A percentile compares a stretch with the other conserved stretches of the same genome.
Evolutionary conservation across 495 filamentous ascomycete species (phyloP).

Genomic region (Penicillium odoratum): DNA sequence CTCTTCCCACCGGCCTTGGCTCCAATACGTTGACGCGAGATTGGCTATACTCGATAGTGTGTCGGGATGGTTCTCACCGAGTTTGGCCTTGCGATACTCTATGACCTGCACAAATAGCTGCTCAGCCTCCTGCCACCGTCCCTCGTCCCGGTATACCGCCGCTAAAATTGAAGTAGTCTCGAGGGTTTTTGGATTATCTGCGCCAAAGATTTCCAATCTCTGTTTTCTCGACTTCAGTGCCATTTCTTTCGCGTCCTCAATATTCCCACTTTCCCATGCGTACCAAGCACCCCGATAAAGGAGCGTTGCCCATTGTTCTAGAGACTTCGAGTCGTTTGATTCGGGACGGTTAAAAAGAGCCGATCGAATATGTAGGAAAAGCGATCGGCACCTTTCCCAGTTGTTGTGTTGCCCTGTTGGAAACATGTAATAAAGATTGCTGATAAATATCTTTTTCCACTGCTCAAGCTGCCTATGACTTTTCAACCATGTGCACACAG

Average conservation of each 20-base stretch:
- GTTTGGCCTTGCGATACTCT: neutral
- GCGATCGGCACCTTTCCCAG: conserved; percentile 27
- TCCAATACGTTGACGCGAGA: neutral
- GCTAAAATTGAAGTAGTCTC: conserved; percentile 10
- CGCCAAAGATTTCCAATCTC: conserved; percentile 9
- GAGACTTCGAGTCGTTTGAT: conserved; percentile 8
- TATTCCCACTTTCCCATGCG: conserved; percentile 15
- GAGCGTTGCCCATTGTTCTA: conserved; percentile 21
- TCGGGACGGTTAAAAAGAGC: conserved; percentile 14
- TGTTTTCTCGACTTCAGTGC: conserved; percentile 13
- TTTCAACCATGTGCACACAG: conserved; percentile 23
- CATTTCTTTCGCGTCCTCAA: conserved; percentile 13
- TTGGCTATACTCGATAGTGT: neutral
- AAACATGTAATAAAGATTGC: conserved; percentile 34
- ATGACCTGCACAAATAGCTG: no score
- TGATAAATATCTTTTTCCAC: conserved; percentile 34
- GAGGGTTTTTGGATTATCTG: conserved; percentile 15
- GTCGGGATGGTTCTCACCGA: neutral
- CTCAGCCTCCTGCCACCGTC: neutral
- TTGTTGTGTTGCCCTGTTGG: conserved; percentile 38
- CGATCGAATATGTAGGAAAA: conserved; percentile 28
- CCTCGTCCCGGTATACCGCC: conserved; percentile 17
- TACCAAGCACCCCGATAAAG: conserved; percentile 20
- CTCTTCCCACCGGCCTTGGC: conserved; percentile 22
- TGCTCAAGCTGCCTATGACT: conserved; percentile 29